Base-by-base conservation (phyloP, 164 flowering plant species). In the Umbilicus rupestris region DNA sequence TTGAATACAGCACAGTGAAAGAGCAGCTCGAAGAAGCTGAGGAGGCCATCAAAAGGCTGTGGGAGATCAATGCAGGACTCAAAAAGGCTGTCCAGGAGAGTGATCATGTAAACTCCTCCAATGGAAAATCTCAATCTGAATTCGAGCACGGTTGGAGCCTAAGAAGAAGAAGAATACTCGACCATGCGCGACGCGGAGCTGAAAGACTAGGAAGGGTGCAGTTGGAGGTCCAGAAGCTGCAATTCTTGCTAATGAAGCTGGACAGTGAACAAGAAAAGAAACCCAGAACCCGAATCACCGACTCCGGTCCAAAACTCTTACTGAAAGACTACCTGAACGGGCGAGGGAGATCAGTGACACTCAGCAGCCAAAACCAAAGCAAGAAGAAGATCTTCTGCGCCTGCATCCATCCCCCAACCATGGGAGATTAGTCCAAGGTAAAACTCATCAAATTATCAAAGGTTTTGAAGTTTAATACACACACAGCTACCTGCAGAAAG, bases 21-120 rank as follows among this genome's bases (percentile, higher is more conserved):
- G 60, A 55, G 29, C 60, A 55, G 33, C 60, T 55, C 60, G 60
- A 55, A 28, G 60, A 55, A 55, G 31, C 60, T 12, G 60, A 55
- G 33, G 60, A 55, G 33, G 35, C 60, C 7, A 28, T 55, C 19
- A 55, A 4, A 29, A 55, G 15, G 19, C 60, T 55, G 19, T 26
- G 33, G 5, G 33, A 55, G 33, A 55, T 15, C 6, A 55, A 55
- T 55, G 17, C 60, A 55, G 28, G 28, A 55, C 60, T 55, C 60
- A 55, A 55, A 15, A 55, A 55, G 4, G 60, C 33, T 28, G 33
- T 55, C 29, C 33, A 55, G 28, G 60, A 55, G 2, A 55, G 12
- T 55, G 33, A 55, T 19, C 35, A 14, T 0, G 20, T n/a, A 22
- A 19, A n/a, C n/a, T n/a, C 55, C 24, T 7, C 26, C 4, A 28